Conservation (phyloP, 73 alveolate genomes). For the Tetrahymena malaccensis region DNA sequence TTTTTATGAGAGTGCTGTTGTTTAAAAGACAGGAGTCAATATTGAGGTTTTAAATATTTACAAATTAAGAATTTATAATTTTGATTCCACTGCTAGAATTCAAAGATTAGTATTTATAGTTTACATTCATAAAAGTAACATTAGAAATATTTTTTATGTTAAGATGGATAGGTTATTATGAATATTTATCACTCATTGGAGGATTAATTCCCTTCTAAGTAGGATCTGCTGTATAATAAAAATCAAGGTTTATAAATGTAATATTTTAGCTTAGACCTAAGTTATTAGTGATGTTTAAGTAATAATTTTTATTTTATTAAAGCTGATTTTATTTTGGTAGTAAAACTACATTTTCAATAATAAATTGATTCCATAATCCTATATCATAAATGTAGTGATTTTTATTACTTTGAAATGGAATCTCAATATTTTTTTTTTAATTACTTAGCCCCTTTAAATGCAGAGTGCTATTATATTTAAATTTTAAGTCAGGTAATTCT, state of each 20-base stretch:
- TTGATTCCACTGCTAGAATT: not conserved
- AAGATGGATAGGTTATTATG: not conserved
- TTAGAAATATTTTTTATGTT: not conserved
- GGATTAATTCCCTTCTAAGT: not conserved
- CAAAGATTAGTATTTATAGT: not conserved
- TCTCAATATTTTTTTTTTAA: not conserved
- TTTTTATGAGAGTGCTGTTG: not conserved
- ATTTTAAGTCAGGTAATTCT: not conserved
- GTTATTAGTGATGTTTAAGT: not conserved
- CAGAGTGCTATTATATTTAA: not conserved
- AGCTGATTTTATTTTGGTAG: not conserved
- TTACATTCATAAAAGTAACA: not conserved
- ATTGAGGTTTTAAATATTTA: not conserved
- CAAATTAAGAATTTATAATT: not conserved
- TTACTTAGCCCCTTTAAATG: not conserved
- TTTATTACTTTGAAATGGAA: not conserved
- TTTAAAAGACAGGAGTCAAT: not conserved
- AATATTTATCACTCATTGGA: not conserved
- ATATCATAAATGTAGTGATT: not conserved
- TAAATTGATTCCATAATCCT: not conserved
- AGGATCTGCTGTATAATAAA: not conserved
- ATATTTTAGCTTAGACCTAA: not conserved
- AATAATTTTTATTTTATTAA: not conserved
- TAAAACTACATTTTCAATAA: not conserved
- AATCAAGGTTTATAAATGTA: not conserved